These are phyloP conservation scores for Tolypocladium amazonense DNA, from an alignment of 2,329 filamentous ascomycete genomes.

Conservation along the genomic window DNA sequence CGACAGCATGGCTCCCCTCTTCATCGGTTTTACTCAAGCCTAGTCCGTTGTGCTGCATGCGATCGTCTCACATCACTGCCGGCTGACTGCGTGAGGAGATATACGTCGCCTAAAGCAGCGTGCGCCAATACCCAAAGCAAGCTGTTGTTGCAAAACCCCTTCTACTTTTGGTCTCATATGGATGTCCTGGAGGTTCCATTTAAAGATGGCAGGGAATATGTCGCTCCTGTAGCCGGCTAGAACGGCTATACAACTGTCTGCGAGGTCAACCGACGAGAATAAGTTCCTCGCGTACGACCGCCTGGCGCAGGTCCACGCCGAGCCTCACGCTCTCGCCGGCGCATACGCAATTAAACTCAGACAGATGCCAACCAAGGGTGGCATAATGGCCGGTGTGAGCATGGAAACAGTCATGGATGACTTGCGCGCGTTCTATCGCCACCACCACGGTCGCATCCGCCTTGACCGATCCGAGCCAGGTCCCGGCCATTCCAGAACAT, in stretches of 20 bases:
- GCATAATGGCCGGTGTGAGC: conserved; percentile 35
- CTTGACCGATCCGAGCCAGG: conserved; percentile 27
- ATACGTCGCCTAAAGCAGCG: conserved; percentile 48
- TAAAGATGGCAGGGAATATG: too few species aligned
- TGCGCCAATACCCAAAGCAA: conserved; percentile 36
- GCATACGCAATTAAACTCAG: conserved; percentile 33
- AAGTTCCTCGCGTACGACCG: too few species aligned
- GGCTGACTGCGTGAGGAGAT: conserved; percentile 48
- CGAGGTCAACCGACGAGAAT: too few species aligned
- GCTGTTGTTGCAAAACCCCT: conserved; percentile 43
- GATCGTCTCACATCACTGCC: conserved; percentile 46
- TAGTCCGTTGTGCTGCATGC: conserved; percentile 43
- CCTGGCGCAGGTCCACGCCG: too few species aligned
- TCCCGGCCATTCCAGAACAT: conserved; percentile 12
- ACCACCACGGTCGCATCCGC: conserved; percentile 22
- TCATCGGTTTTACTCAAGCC: conserved; percentile 49
- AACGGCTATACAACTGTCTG: too few species aligned
- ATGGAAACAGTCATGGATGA: conserved; percentile 33
- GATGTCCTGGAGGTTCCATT: too few species aligned
- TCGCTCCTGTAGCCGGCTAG: too few species aligned
- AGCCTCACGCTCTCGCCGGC: conserved; percentile 40
- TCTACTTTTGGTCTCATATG: too few species aligned
- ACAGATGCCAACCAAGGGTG: conserved; percentile 23
- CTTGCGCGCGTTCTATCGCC: conserved; percentile 33
- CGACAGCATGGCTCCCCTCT: conserved; percentile 33